Base-by-base conservation (phyloP, 1,284 basidiomycete species). In the Pseudozyma hubeiensis region DNA sequence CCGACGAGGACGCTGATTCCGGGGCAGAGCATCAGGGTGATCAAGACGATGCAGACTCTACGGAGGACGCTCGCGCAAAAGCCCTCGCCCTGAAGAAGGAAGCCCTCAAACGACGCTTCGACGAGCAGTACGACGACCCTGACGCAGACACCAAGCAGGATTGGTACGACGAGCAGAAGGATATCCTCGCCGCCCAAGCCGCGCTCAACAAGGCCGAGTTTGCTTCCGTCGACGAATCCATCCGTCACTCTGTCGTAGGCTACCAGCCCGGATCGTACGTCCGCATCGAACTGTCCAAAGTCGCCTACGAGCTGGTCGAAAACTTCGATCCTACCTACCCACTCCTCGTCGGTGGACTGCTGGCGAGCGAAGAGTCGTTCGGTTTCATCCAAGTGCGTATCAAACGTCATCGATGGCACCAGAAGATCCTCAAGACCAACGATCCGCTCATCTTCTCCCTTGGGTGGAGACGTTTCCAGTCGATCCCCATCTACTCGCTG, bases 391-490 rank as follows among this genome's bases (percentile, higher is more conserved):
- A 98, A 84, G 94, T 95, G 46, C 90, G 97, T 56, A 91, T 99
- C 85, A 99, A 99, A 87, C 89, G 95, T 53, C 96, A 99, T 84
- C 89, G 96, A 56, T 99, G 97, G 97, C 93, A 91, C 86, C 88
- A 90, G 10, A 90, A 90, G 81, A 97, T 93, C 7, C 89, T 99
- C 78, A 99, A 99, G 87, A 97, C 92, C 50, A 98, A 99, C 85
- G 93, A 99, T 85, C 96, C 97, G 0, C 88, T 99, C 68, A 93
- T 99, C 77, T 90, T 99, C 85, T 96, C 93, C 3, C 87, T 98
- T 11, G 96, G 96, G 9, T 99, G 96, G 96, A 87, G 97, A 53
- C 88, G 96, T 19, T 99, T 99, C 88, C 96, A 99, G 85, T 91
- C 90, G 0, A 87, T 97, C 30, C 96, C 96, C 0, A 91, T 98